These are phyloP conservation scores for Penicillium manginii DNA, from an alignment of 495 filamentous ascomycete species.

Conservation along the genomic window DNA sequence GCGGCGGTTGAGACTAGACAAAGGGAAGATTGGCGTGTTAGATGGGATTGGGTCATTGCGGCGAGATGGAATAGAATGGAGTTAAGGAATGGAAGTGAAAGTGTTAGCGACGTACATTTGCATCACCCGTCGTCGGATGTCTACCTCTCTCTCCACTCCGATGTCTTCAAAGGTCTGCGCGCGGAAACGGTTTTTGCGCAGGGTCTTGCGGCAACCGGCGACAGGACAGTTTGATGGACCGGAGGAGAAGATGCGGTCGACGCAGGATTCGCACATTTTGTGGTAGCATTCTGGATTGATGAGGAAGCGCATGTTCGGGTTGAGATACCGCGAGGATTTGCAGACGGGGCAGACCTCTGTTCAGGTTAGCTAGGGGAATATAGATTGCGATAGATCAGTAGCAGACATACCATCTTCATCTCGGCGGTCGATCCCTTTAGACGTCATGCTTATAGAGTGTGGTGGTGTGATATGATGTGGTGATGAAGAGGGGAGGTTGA, in stretches of 20 bases:
- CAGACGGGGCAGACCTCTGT: conserved; percentile 93
- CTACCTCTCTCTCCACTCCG: conserved; percentile 88
- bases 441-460: conserved; percentile 37
- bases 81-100: no score
- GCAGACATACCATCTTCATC: conserved; percentile 55
- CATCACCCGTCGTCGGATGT: conserved; percentile 81
- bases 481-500: no score
- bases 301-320: conserved; percentile 88
- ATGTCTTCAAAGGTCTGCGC: conserved; percentile 90
- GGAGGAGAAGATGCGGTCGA: conserved; percentile 88
- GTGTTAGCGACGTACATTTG: conserved; percentile 56
- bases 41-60: no score
- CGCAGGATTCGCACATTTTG: conserved; percentile 94
- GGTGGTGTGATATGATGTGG: neutral
- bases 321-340: conserved; percentile 93
- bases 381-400: no score
- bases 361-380: no score
- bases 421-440: conserved; percentile 40
- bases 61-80: no score
- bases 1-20: conserved; percentile 73
- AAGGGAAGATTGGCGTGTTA: neutral
- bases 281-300: conserved; percentile 99
- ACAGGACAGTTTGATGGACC: conserved; percentile 91
- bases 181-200: conserved; percentile 83
- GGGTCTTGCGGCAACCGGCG: conserved; percentile 79